These are phyloP conservation scores for Zygosaccharomyces pseudobailii DNA, from an alignment of 1,139 yeast species.

Conservation along the genomic window DNA sequence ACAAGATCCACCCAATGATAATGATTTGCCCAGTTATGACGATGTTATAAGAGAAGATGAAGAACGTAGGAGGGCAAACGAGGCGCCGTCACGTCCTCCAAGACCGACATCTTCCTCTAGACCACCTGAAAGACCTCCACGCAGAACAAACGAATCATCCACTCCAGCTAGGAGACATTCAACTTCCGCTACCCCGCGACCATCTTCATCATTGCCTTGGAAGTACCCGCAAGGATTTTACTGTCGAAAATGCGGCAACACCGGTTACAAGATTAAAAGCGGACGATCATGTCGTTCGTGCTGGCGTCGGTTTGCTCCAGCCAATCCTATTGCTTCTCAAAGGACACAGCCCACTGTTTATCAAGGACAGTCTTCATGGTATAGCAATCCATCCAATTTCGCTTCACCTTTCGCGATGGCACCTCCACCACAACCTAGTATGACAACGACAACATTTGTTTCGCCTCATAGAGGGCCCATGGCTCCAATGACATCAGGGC, in stretches of 20 bases:
- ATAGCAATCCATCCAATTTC: slow-evolving; percentile 2
- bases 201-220: slow-evolving; percentile 51
- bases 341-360: slow-evolving; percentile 11
- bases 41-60: slow-evolving; percentile 26
- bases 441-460: not conserved
- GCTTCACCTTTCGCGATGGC: slow-evolving; percentile 1
- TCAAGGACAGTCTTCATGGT: slow-evolving; percentile 1
- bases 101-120: slow-evolving; percentile 10
- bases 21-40: slow-evolving; percentile 34
- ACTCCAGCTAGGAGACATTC: slow-evolving; percentile 13
- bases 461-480: slow-evolving; percentile 7
- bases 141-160: slow-evolving; percentile 9
- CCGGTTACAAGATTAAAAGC: slow-evolving; percentile 63
- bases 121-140: slow-evolving; percentile 11
- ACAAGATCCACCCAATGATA: slow-evolving; percentile 5
- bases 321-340: slow-evolving; percentile 15
- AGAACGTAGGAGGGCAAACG: slow-evolving; percentile 4
- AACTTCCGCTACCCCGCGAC: slow-evolving; percentile 1
- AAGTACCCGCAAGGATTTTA: slow-evolving; percentile 56
- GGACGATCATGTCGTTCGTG: slow-evolving; percentile 69
- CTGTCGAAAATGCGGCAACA: slow-evolving; percentile 70
- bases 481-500: slow-evolving; percentile 13
- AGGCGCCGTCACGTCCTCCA: slow-evolving; percentile 2
- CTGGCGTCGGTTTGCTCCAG: slow-evolving; percentile 59
- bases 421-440: slow-evolving; percentile 11